Base-by-base conservation (phyloP, 2,329 filamentous ascomycete genomes). In the Chaetomium olivaceum region DNA sequence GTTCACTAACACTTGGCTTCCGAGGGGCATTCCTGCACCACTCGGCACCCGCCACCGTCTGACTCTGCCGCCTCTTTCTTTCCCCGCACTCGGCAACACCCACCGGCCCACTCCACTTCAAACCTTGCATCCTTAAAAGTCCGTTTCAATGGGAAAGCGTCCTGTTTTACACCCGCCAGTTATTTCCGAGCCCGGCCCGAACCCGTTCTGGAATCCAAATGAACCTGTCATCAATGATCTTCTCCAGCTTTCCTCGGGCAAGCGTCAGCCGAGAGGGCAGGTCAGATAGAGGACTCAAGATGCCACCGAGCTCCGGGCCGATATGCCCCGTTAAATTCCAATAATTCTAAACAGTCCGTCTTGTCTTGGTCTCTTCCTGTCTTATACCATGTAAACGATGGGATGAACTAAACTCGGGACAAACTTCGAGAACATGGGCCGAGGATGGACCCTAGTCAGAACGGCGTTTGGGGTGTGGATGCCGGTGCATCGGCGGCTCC, bases 111-210 rank as follows among this genome's bases (percentile, higher is more conserved):
- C 56, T 21, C n/a, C 9, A 27, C 59, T 36, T 9, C 33, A 36
- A 58, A 29, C 46, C 50, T 52, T 43, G 58, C 58, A 57, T 23
- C 33, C 25, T 39, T 36, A 56, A 39, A 65, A 43, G n/a, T 64
- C 54, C 51, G 21, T 50, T 27, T 39, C 50, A 54, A 23, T 19
- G 57, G 33, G 23, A 25, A 19, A 11, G 19, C 27, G 29, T 27
- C 51, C 19, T 58, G 39, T 16, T 54, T 33, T 39, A 27, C 43
- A 16, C 31, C 60, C 60, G 60, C 25, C n/a, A 52, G 61, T 63
- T 66, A 66, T 66, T 66, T 46, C 64, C 64, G 64, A 58, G 29
- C 36, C 55, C 52, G 48, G 48, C 14, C 62, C 62, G 36, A 39
- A 4, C 56, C 48, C 19, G 27, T 33, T 31, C 25, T 29, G 4